A percentile compares a stretch with the other conserved stretches of the same genome.
Conservation (phyloP, 495 filamentous ascomycete species). For the Penicillium odoratum region DNA sequence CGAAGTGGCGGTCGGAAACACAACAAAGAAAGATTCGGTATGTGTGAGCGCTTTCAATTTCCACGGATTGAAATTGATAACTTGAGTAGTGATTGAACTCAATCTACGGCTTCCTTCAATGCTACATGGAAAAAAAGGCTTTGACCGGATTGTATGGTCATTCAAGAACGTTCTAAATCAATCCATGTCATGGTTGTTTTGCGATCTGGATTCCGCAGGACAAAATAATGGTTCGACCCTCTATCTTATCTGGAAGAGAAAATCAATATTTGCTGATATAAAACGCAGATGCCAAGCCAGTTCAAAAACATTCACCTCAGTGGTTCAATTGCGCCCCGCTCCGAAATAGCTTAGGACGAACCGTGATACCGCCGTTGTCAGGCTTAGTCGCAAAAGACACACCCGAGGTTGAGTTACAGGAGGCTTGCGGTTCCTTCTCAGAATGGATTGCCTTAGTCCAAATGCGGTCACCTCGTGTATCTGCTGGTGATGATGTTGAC, state of each 20-base stretch:
- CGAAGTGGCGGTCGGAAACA: conserved; percentile 60
- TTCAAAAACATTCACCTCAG: conserved; percentile 55
- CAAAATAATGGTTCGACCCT: conserved; percentile 29
- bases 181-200: conserved; percentile 80
- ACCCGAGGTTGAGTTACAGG: conserved; percentile 51
- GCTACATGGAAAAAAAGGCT: conserved; percentile 88
- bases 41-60: conserved; percentile 3
- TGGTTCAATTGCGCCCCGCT: conserved; percentile 36
- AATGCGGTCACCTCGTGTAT: conserved; percentile 71
- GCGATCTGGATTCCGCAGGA: conserved; percentile 50
- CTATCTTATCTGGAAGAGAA: not conserved
- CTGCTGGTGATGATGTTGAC: conserved; percentile 67
- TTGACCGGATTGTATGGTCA: conserved; percentile 81
- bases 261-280: not conserved
- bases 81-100: conserved; percentile 67
- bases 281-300: conserved; percentile 39
- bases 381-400: conserved; percentile 37
- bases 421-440: conserved; percentile 63
- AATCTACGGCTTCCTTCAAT: conserved; percentile 79
- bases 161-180: conserved; percentile 76
- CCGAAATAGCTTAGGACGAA: conserved; percentile 29
- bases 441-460: conserved; percentile 84
- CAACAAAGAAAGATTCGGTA: conserved; percentile 59
- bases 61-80: conserved; percentile 9
- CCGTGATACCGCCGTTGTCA: conserved; percentile 52